phyloP scores from a whole-genome alignment of 2,329 filamentous ascomycete species.

The Cadophora gregata region DNA sequence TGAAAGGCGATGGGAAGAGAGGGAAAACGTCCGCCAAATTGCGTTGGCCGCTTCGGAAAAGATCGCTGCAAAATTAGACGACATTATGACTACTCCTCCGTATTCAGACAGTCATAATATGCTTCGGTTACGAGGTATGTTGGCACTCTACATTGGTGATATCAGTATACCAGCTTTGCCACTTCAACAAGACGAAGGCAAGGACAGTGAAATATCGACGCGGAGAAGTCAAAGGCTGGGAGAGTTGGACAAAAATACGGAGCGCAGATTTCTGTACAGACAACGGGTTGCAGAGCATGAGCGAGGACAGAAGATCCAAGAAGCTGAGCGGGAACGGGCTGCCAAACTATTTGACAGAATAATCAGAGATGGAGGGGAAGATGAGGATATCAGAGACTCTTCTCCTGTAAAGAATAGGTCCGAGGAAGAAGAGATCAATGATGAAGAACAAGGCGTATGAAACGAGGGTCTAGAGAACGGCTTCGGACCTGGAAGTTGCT shows the following conservation, averaged over 20 bases:
- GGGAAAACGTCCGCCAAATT: slow-evolving; percentile 39
- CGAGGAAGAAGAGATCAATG: slow-evolving; percentile 9
- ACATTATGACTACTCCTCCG: slow-evolving; percentile 70
- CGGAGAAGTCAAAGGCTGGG: slow-evolving; percentile 32
- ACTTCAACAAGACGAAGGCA: slow-evolving; percentile 29
- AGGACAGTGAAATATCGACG: slow-evolving; percentile 27
- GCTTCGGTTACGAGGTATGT: slow-evolving; percentile 73
- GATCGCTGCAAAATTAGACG: slow-evolving; percentile 73
- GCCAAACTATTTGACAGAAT: slow-evolving; percentile 49
- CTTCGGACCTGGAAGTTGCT: too few relatives aligned
- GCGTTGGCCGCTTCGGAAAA: slow-evolving; percentile 56
- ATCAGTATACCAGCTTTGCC: slow-evolving; percentile 54
- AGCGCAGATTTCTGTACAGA: slow-evolving; percentile 33
- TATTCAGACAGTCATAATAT: slow-evolving; percentile 72
- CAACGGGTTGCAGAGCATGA: slow-evolving; percentile 37
- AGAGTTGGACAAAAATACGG: slow-evolving; percentile 22
- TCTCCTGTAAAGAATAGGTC: slow-evolving; percentile 23
- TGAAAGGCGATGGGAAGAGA: slow-evolving; percentile 38
- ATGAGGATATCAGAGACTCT: slow-evolving; percentile 30
- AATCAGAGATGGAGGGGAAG: slow-evolving; percentile 33
- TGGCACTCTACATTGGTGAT: slow-evolving; percentile 78
- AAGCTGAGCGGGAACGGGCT: slow-evolving; percentile 47
- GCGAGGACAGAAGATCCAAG: slow-evolving; percentile 32
- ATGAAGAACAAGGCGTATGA: not conserved
- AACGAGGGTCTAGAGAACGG: not conserved